phyloP scores from a whole-genome alignment of 2,329 filamentous ascomycete species.

The Ceratocystiopsis minuta region DNA sequence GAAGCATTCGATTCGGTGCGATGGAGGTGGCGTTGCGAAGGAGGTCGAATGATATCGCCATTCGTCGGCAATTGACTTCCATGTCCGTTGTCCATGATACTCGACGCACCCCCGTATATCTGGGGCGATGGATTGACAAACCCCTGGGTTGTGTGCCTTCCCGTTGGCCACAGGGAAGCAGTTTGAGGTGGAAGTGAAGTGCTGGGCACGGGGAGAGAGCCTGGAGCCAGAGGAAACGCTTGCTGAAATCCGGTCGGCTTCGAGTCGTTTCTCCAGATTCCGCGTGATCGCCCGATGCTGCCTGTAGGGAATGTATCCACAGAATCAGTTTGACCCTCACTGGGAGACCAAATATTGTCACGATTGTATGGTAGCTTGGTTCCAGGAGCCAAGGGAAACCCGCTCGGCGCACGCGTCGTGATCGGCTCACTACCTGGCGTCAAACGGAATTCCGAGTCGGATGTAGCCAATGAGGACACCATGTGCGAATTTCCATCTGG shows the following conservation, averaged over 20 bases:
- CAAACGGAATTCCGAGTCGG: conserved; percentile 17
- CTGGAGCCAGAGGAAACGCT: conserved; percentile 10
- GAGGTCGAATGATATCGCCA: conserved; percentile 27
- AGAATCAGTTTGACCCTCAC: conserved; percentile 36
- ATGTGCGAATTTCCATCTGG: conserved; percentile 35
- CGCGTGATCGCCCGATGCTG: conserved; percentile 5
- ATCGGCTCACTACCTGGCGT: conserved; percentile 1
- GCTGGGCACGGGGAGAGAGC: conserved; percentile 17
- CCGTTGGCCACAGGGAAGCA: conserved; percentile 29
- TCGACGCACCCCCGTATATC: conserved; percentile 15
- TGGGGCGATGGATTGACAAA: conserved; percentile 21
- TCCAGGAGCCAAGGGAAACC: conserved; percentile 6
- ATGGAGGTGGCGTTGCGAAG: conserved; percentile 24
- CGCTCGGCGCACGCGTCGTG: conserved; percentile 6
- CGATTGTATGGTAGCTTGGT: conserved; percentile 14
- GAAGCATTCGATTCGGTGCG: conserved; percentile 26
- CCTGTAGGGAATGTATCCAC: conserved; percentile 34
- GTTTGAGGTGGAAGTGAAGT: conserved; percentile 13
- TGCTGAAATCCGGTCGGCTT: conserved; percentile 22
- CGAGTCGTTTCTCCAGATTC: conserved; percentile 14
- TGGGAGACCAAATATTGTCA: conserved; percentile 32
- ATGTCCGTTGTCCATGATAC: conserved; percentile 23
- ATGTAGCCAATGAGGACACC: conserved; percentile 22
- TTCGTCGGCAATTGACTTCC: conserved; percentile 24
- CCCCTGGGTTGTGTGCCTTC: conserved; percentile 19